These are phyloP conservation scores for Protea cynaroides DNA, from an alignment of 164 flowering plant species.

Conservation along the genomic window DNA sequence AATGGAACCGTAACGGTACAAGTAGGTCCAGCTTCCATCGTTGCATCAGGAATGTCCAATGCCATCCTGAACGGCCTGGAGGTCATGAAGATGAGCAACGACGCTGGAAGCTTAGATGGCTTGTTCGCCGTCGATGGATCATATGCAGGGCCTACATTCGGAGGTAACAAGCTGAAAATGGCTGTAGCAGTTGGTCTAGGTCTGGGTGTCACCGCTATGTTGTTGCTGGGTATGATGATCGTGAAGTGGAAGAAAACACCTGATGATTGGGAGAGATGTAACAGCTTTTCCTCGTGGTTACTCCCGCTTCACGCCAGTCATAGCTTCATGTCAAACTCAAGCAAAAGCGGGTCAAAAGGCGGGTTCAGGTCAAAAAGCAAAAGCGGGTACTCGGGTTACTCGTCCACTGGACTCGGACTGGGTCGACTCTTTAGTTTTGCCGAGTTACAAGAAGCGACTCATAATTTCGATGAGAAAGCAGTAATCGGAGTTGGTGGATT, in stretches of 20 bases:
- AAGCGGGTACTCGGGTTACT: slow-evolving; percentile 5
- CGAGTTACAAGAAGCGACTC: slow-evolving; percentile 60
- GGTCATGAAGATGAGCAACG: slow-evolving; percentile 76
- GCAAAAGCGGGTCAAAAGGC: too few relatives aligned
- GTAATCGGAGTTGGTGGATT: slow-evolving; percentile 45
- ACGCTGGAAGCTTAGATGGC: slow-evolving; percentile 62
- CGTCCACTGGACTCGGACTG: slow-evolving; percentile 31
- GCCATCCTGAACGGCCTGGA: slow-evolving; percentile 86
- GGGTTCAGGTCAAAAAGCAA: too few relatives aligned
- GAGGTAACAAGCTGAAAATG: slow-evolving; percentile 16
- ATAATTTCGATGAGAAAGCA: slow-evolving; percentile 56
- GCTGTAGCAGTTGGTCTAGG: slow-evolving; percentile 38
- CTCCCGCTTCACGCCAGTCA: slow-evolving; percentile 19
- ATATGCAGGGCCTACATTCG: slow-evolving; percentile 13
- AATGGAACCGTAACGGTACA: slow-evolving; percentile 52
- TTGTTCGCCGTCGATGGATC: slow-evolving; percentile 36
- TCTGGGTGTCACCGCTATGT: slow-evolving; percentile 37
- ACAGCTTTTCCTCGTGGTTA: slow-evolving; percentile 30
- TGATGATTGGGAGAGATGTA: slow-evolving; percentile 30
- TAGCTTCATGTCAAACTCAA: too few relatives aligned
- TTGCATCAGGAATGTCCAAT: slow-evolving; percentile 29
- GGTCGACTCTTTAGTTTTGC: slow-evolving; percentile 57
- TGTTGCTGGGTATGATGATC: slow-evolving; percentile 26
- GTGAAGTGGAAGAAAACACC: slow-evolving; percentile 43
- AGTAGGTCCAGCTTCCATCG: slow-evolving; percentile 45